Evolutionary conservation across 108 stramenopile species (phyloP), one percentile per base, ranked within the genome.

Genomic region (Asterionellopsis glacialis): DNA sequence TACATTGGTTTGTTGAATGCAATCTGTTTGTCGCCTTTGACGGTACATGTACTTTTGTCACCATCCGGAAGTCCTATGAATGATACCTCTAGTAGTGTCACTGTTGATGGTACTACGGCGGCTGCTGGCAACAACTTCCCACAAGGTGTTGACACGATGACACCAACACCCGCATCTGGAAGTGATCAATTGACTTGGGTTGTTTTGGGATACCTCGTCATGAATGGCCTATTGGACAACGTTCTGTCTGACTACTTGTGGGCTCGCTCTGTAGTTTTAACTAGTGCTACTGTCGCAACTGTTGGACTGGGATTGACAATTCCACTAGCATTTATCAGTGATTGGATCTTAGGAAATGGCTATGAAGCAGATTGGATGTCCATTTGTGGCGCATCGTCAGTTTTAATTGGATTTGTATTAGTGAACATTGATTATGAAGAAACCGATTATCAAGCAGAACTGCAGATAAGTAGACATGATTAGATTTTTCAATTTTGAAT

Each of bases 301-400:
- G 96, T 99, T 6, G 95, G 95, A 10, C 79, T 98, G 51, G 90
- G 93, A 13, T 75, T 99, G 55, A 99, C 98, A 27, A 96, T 99
- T 23, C 98, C 98, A 15, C 65, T 98, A 64, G 97, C 97, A 0
- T 93, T 96, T 62, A 26, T 64, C 22, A 77, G 89, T 56, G 96
- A 98, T 68, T 64, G 59, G 40, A n/a, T 90, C 21, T 55, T 94
- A 69, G 82, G 72, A 19, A 54, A 63, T 28, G 33, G 48, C 43
- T 65, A 82, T 57, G 80, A 69, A 4, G 4, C 74, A 55, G 54
- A 66, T 16, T 26, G 33, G 18, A 59, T 61, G 24, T 76, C 79
- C 6, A 67, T 88, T n/a, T 24, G 73, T 16, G 91, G 91, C 11
- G 91, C 91, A 10, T 13, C 79, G 18, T 69, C 70, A 13, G 91